A percentile compares a stretch with the other conserved stretches of the same genome.
Conservation (phyloP, 2,329 filamentous ascomycete species). For the Pseudonectria buxi region DNA sequence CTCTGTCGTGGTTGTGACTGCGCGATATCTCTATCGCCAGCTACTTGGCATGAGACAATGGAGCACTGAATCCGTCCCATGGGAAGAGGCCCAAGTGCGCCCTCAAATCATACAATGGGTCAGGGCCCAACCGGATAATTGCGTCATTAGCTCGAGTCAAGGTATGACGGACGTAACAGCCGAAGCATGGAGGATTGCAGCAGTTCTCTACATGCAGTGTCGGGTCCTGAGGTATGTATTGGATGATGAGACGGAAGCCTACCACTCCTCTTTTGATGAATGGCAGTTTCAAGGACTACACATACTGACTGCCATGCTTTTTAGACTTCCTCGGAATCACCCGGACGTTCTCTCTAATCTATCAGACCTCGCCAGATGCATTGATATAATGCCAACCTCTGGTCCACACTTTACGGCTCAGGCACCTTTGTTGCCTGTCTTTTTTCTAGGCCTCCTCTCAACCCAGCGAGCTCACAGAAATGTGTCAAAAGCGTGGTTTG, state of each 20-base stretch:
- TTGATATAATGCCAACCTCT: slow-evolving; percentile 35
- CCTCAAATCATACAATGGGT: slow-evolving; percentile 24
- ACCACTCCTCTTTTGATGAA: background rate
- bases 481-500: slow-evolving; percentile 30
- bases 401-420: slow-evolving; percentile 35
- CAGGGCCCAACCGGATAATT: slow-evolving; percentile 15
- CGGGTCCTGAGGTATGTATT: slow-evolving; percentile 29
- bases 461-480: slow-evolving; percentile 20
- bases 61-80: slow-evolving; percentile 24
- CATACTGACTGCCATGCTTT: slow-evolving; percentile 4
- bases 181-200: slow-evolving; percentile 35
- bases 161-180: slow-evolving; percentile 35
- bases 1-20: slow-evolving; percentile 25
- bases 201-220: slow-evolving; percentile 33
- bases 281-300: background rate
- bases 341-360: slow-evolving; percentile 26
- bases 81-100: slow-evolving; percentile 11
- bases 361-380: slow-evolving; percentile 29
- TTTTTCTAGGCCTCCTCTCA: slow-evolving; percentile 33
- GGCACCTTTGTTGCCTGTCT: slow-evolving; percentile 35
- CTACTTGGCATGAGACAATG: slow-evolving; percentile 29
- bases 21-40: slow-evolving; percentile 20
- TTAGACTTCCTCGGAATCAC: slow-evolving; percentile 32
- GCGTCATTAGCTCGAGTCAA: slow-evolving; percentile 19
- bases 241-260: background rate